Base-by-base conservation (phyloP, 1,139 yeast genomes). In the Eremothecium sinecaudum region DNA sequence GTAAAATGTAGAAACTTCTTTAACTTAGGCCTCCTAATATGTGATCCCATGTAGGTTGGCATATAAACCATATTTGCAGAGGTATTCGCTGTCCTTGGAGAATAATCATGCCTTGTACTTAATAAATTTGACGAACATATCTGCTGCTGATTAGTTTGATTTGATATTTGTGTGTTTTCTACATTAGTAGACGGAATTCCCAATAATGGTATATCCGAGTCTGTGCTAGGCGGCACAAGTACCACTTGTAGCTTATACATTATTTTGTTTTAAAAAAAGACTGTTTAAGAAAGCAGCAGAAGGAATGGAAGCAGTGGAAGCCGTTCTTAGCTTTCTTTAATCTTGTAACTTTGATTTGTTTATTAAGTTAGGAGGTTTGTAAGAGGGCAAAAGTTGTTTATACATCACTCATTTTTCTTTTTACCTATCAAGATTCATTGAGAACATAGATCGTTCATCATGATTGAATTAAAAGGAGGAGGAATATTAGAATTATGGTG, bases 1-100 rank as follows among this genome's bases (percentile, higher is more conserved):
- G 83, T 72, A 33, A 81, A 62, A 49, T 78, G 83, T 28, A 81
- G 64, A 48, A 81, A 78, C 51, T 70, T 73, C 41, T 71, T 64
- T 5, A 56, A 36, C 20, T 40, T 44, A 11, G 52, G 46, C 22
- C 45, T 38, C 5, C 42, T 42, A 40, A 38, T 39, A 22, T 39
- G 40, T 13, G 33, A 30, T 2, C 41, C 35, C 18, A 33, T 14
- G 21, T 35, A 37, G 22, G 40, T 37, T 3, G 43, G 37, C 24
- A 39, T 23, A 21, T 34, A 37, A 13, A 38, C 32, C 13, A 37
- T 37, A 30, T 35, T 37, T 13, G 35, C 32, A 10, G 43, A 32
- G 11, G 31, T 25, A 27, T 34, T n/a, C 20, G 24, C 22, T 22
- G 5, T 17, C 28, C 34, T 12, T 34, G 37, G 26, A 31, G 26